A percentile compares a stretch with the other conserved stretches of the same genome.
These are phyloP conservation scores for Ganoderma sp. DNA, from an alignment of 1,284 basidiomycete species.

Conservation along the genomic window DNA sequence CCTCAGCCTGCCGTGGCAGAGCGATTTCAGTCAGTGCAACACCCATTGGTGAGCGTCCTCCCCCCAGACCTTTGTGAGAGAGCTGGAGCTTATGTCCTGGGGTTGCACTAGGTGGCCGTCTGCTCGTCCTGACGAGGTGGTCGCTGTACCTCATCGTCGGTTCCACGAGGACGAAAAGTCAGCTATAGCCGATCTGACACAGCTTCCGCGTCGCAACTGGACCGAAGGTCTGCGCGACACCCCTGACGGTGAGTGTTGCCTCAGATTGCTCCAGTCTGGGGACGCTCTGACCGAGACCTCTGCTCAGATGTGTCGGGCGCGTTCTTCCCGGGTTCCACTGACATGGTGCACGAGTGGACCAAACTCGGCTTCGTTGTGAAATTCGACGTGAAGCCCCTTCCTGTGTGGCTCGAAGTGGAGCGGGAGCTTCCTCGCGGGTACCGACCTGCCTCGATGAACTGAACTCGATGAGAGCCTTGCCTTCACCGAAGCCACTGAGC, in stretches of 20 bases:
- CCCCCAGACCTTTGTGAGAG: neutral
- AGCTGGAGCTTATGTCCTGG: neutral
- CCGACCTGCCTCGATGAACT: neutral
- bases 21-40: slow-evolving; percentile 30
- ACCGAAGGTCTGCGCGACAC: neutral
- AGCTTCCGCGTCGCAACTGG: slow-evolving; percentile 1
- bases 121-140: neutral
- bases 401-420: neutral
- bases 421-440: neutral
- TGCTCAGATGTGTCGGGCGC: neutral
- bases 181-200: neutral
- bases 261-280: neutral
- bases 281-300: neutral
- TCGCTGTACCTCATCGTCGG: neutral
- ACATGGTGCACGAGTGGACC: neutral
- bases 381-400: neutral
- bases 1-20: slow-evolving; percentile 35
- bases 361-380: neutral
- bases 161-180: neutral
- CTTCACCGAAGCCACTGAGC: neutral
- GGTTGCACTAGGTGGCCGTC: neutral
- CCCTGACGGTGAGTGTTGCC: neutral
- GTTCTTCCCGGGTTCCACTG: neutral
- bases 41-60: slow-evolving; percentile 25
- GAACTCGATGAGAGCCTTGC: neutral